A percentile compares a stretch with the other conserved stretches of the same genome.
phyloP scores from a whole-genome alignment of 2,329 filamentous ascomycete genomes.

The Ceratocystis colombiana region DNA sequence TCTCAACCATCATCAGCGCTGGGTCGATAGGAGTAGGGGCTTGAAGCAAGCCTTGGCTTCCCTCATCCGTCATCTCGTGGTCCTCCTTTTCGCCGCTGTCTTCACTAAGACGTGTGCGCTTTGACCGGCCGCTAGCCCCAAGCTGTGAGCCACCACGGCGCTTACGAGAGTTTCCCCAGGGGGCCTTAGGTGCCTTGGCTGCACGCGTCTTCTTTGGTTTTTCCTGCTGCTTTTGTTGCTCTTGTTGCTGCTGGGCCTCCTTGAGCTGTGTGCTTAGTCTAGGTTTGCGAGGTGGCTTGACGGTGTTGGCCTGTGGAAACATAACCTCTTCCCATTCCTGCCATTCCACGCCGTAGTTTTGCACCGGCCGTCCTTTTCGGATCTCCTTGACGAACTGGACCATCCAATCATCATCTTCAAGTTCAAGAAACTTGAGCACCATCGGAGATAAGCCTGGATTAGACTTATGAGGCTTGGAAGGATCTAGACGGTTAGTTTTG shows the following conservation, averaged over 20 bases:
- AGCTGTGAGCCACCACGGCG: not conserved
- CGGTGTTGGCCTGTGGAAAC: not conserved
- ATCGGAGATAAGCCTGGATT: not conserved
- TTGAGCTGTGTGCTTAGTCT: slow-evolving; percentile 6
- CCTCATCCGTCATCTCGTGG: not conserved
- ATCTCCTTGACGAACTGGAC: slow-evolving; percentile 1
- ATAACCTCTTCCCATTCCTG: slow-evolving; percentile 15
- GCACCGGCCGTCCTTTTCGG: not conserved
- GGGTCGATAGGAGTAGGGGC: not conserved
- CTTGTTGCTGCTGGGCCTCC: not conserved
- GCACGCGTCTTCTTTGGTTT: not conserved
- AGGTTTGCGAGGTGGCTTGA: slow-evolving; percentile 7
- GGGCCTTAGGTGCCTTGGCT: not conserved
- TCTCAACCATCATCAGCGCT: not conserved
- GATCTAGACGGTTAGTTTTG: not conserved
- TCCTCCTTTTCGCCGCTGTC: not conserved
- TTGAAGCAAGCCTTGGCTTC: not conserved
- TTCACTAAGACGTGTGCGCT: not conserved
- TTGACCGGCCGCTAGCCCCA: not conserved
- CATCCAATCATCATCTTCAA: slow-evolving; percentile 14
- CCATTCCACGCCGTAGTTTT: slow-evolving; percentile 11
- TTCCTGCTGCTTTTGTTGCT: not conserved
- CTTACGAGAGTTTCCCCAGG: not conserved
- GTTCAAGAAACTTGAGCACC: not conserved
- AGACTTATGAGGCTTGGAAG: too few species aligned